A percentile compares a stretch with the other conserved stretches of the same genome.
phyloP scores from a whole-genome alignment of 2,329 filamentous ascomycete species.

The Scedosporium aurantiacum region DNA sequence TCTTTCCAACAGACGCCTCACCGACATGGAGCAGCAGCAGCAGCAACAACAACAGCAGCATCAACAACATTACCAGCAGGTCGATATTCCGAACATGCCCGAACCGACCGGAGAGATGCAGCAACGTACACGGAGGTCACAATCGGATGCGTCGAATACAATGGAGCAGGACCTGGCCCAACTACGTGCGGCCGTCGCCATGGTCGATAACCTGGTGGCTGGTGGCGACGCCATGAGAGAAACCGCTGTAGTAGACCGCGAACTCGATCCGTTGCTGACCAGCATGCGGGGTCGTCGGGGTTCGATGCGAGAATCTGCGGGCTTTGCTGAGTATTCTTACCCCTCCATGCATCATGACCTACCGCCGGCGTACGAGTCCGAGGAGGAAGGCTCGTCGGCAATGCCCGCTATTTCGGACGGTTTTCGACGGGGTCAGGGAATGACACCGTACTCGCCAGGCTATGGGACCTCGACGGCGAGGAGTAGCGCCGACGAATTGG shows the following conservation, averaged over 20 bases:
- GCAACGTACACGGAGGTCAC: constrained; percentile 6
- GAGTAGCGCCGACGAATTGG: not conserved
- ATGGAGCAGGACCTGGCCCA: constrained; percentile 39
- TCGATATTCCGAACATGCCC: not conserved
- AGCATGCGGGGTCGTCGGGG: not conserved
- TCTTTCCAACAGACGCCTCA: constrained; percentile 19
- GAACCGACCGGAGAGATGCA: not conserved
- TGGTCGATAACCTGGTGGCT: constrained; percentile 34
- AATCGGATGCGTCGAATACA: constrained; percentile 16
- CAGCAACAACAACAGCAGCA: not conserved
- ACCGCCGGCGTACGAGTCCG: constrained; percentile 9
- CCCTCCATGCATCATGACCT: constrained; percentile 7
- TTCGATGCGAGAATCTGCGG: not conserved
- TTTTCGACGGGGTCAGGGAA: constrained; percentile 26
- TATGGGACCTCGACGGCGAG: constrained; percentile 4
- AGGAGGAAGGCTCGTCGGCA: constrained; percentile 2
- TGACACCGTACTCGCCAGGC: constrained; percentile 15
- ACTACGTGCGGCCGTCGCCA: constrained; percentile 32
- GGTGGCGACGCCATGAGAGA: constrained; percentile 24
- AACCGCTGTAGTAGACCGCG: constrained; percentile 11
- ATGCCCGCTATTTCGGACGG: constrained; percentile 30
- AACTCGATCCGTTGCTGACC: not conserved
- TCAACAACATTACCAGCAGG: not conserved
- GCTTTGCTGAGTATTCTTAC: constrained; percentile 7
- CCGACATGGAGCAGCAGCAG: constrained; percentile 23